Evolutionary conservation across 1,139 yeast genomes (phyloP), one percentile per base, ranked within the genome.

Genomic region (Kluyveromyces sp.): DNA sequence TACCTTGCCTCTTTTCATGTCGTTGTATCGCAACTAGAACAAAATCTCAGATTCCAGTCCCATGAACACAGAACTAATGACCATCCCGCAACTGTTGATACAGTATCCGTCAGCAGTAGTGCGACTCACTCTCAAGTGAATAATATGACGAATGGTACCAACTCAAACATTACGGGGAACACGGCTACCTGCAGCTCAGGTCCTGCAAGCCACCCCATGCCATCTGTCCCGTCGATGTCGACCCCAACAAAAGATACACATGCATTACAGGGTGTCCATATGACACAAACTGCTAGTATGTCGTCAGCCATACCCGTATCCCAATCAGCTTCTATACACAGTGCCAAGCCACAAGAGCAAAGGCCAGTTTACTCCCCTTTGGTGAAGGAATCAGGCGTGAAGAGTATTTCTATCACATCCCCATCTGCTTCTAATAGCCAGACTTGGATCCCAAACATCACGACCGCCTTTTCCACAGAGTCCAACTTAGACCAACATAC

Each of bases 1-100:
- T 49, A 49, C 31, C 45, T 45, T 25, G 38, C 55, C n/a, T 56
- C 60, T 26, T 57, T 55, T 40, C 59, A 57, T 47, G 51, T 57
- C 19, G 52, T 56, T 7, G 42, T 51, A 6, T 42, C 41, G 18
- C 60, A 56, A 45, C 46, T 56, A 30, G 33, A 43, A 25, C 46
- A 43, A 22, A 49, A 49, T 30, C 36, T 48, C 12, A 35, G 44
- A 11, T 43, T 40, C 22, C 51, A 46, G 25, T 43, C 44, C 39
- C 39, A 44, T 19, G 41, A 30, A 25, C 41, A 34, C 18, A 32
- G 18, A 31, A 22, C 4, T 20, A 13, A 31, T 18, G 36, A 33
- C 20, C 26, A 22, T 22, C 6, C 6, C 8, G 26, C 33, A 30
- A 30, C 11, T n/a, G 33, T 30, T 30, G 17, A 30, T 30, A 30